phyloP scores from a whole-genome alignment of 1,284 basidiomycete genomes.

The Cystobasidiaceae sp. region DNA sequence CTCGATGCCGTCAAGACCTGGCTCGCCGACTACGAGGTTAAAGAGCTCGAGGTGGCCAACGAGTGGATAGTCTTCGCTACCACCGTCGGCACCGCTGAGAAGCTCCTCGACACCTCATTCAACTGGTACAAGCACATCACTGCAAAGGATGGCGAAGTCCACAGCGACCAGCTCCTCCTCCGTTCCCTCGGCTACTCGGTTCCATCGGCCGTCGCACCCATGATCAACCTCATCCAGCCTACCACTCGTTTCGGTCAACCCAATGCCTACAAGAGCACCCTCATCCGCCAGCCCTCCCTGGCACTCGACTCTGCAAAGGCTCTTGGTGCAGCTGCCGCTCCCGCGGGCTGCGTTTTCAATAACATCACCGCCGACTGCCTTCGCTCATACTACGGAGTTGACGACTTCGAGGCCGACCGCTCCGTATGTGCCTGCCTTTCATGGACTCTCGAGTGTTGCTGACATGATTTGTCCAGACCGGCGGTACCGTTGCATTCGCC shows the following conservation, averaged over 20 bases:
- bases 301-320: not conserved
- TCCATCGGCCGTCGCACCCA: not conserved
- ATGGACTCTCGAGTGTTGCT: slow-evolving; percentile 47
- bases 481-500: slow-evolving; percentile 53
- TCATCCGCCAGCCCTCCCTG: not conserved
- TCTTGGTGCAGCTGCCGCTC: not conserved
- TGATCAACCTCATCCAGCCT: not conserved
- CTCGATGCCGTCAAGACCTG: not conserved
- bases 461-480: slow-evolving; percentile 49
- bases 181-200: not conserved
- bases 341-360: not conserved
- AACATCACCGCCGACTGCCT: not conserved
- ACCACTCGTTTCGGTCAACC: not conserved
- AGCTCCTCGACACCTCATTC: not conserved
- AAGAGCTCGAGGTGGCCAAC: not conserved
- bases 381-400: not conserved
- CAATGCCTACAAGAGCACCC: not conserved
- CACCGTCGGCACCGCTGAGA: not conserved
- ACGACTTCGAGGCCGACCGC: not conserved
- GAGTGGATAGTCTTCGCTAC: not conserved
- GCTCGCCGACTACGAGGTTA: not conserved
- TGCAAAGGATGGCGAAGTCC: not conserved
- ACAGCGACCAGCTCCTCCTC: not conserved
- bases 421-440: not conserved
- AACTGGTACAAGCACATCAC: not conserved